A percentile compares a stretch with the other conserved stretches of the same genome.
Conservation (phyloP, 169 alveolate genomes). For the Plasmodium sp. region DNA sequence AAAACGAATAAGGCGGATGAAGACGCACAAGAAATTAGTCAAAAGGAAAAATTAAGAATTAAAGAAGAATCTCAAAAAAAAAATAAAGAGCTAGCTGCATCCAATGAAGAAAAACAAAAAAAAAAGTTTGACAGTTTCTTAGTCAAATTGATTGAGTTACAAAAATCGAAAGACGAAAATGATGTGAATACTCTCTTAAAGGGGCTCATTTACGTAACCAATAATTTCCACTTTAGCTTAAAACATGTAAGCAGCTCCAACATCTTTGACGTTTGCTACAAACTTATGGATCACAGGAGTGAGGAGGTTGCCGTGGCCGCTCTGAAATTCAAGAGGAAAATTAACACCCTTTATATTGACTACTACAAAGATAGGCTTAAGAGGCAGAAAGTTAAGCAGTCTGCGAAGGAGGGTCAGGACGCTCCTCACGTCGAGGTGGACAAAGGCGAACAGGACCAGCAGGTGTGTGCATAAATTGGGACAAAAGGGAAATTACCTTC, state of each 20-base stretch:
- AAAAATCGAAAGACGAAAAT: conserved; percentile 59
- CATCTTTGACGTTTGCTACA: conserved; percentile 57
- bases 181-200: conserved; percentile 31
- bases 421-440: background rate
- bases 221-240: conserved; percentile 38
- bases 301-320: conserved; percentile 74
- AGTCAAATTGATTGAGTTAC: conserved; percentile 41
- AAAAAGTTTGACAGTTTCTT: conserved; percentile 44
- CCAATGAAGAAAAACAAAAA: conserved; percentile 50
- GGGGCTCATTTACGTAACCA: conserved; percentile 49
- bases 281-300: conserved; percentile 65
- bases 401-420: background rate
- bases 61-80: background rate
- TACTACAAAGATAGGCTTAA: conserved; percentile 38
- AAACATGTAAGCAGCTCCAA: conserved; percentile 41
- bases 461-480: background rate
- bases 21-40: background rate
- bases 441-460: background rate
- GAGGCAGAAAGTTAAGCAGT: background rate
- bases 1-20: conserved; percentile 5
- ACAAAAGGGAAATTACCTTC: background rate
- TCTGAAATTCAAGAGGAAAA: conserved; percentile 56
- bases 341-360: conserved; percentile 36
- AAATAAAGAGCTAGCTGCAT: background rate
- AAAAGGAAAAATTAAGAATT: background rate